Evolutionary conservation across 352 stramenopile species (phyloP), one percentile per base, ranked within the genome.

Genomic region (Thraustochytrium sp.): DNA sequence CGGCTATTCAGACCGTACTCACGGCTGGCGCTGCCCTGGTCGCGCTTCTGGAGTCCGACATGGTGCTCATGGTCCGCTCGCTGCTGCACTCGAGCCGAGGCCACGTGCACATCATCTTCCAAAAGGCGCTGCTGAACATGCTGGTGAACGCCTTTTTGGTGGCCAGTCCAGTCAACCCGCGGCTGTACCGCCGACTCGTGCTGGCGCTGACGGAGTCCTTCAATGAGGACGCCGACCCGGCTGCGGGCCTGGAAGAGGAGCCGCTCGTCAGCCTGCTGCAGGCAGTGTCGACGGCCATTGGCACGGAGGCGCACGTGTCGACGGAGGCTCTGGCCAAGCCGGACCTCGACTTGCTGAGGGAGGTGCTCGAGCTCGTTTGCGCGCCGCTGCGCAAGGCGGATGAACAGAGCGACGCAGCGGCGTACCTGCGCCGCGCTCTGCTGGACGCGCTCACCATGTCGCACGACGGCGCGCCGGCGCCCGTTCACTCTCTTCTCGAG

Each of bases 231-330:
- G 74, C 46, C 9, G 53, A 73, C 31, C 21, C 53, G 11, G 74
- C 51, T 11, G 40, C 38, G 4, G 40, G 56, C 49, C 21, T 82
- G 16, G n/a, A 61, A 29, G 29, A 56, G n/a, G 34, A 23, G 3
- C 26, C 34, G 18, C 74, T 82, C 51, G 44, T 82, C 29, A 0
- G 18, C 4, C 56, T 82, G 4, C 29, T 82, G 11, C 51, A 82
- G n/a, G 74, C 74, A 23, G 74, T 82, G 37, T 76, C 74, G 53
- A 82, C 74, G 8, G 74, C 74, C 2, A 82, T 82, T 31, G 74
- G 37, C 5, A 82, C 74, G 8, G 74, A 82, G 42, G 74, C 74
- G 34, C 74, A 82, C 51, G 54, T 82, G 16, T 56, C 74, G 5
- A 56, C 49, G 21, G 74, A 65, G 38, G 74, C 53, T 0, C 74